phyloP scores from a whole-genome alignment of 2,329 filamentous ascomycete species.

The Beauveria sp. region DNA sequence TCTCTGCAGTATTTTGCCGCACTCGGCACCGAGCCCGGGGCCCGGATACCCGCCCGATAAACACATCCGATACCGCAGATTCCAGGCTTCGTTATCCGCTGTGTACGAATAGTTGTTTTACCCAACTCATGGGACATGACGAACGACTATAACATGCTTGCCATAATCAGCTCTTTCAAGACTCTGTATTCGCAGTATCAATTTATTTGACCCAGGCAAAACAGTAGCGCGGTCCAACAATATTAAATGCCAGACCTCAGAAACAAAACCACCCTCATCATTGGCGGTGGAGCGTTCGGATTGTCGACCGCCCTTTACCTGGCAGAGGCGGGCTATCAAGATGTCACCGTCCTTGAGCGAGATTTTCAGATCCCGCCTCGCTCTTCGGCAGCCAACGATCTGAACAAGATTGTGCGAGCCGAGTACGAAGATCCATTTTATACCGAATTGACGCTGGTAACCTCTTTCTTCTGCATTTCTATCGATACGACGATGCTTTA shows the following conservation, averaged over 20 bases:
- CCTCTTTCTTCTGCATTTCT: slow-evolving; percentile 10
- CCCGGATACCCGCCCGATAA: not conserved
- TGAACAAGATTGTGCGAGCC: slow-evolving; percentile 54
- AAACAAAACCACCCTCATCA: not conserved
- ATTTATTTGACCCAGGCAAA: no score
- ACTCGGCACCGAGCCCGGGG: not conserved
- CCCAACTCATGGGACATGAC: no score
- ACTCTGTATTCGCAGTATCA: no score
- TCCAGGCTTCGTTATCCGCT: not conserved
- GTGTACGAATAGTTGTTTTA: no score
- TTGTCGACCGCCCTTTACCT: not conserved
- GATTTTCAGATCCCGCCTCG: slow-evolving; percentile 31
- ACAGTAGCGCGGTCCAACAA: no score
- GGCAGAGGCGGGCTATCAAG: not conserved
- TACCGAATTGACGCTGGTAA: slow-evolving; percentile 43
- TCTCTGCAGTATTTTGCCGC: not conserved
- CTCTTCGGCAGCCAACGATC: slow-evolving; percentile 48
- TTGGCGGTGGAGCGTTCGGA: not conserved
- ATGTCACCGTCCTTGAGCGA: slow-evolving; percentile 39
- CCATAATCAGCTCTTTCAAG: no score
- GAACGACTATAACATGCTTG: not conserved
- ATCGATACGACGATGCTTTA: not conserved
- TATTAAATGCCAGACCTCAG: not conserved
- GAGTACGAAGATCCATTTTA: slow-evolving; percentile 53
- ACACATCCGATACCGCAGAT: not conserved